Conservation (phyloP, 2,329 filamentous ascomycete species). For the Hypoxylon sp. region DNA sequence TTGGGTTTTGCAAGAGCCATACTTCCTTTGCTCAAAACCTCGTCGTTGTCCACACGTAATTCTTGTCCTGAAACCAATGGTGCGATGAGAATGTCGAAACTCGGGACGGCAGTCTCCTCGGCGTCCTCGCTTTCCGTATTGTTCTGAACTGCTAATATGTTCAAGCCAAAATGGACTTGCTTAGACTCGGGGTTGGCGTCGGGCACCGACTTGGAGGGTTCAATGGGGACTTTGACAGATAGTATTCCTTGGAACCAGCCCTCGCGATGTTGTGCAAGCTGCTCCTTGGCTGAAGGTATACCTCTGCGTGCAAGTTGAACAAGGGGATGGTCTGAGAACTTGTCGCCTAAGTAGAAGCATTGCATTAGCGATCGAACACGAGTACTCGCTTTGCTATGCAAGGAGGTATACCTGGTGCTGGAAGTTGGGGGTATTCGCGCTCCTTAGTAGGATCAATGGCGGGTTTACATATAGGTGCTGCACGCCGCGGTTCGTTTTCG, state of each 20-base stretch:
- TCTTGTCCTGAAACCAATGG: slow-evolving; percentile 40
- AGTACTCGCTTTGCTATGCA: not conserved
- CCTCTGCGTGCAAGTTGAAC: slow-evolving; percentile 39
- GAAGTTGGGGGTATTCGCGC: slow-evolving; percentile 37
- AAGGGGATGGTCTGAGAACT: slow-evolving; percentile 42
- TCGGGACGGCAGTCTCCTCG: slow-evolving; percentile 46
- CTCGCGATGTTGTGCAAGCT: slow-evolving; percentile 44
- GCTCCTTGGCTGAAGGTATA: slow-evolving; percentile 41
- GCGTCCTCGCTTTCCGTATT: slow-evolving; percentile 35
- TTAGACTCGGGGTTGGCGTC: slow-evolving; percentile 22
- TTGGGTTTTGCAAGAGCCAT: slow-evolving; percentile 36
- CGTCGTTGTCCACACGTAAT: slow-evolving; percentile 28
- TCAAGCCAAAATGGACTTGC: slow-evolving; percentile 60
- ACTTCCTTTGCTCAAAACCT: slow-evolving; percentile 12
- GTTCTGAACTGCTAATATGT: slow-evolving; percentile 54
- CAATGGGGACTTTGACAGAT: slow-evolving; percentile 31
- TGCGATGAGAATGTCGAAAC: slow-evolving; percentile 53
- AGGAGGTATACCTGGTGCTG: slow-evolving; percentile 37
- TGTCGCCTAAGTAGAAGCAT: slow-evolving; percentile 32
- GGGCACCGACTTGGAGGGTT: slow-evolving; percentile 22
- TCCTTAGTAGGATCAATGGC: slow-evolving; percentile 26
- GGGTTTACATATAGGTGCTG: slow-evolving; percentile 20
- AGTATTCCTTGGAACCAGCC: slow-evolving; percentile 46
- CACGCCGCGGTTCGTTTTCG: slow-evolving; percentile 39
- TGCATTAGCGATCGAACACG: slow-evolving; percentile 9